Conservation (phyloP, 2,329 filamentous ascomycete genomes). For the Zymoseptoria tritici region DNA sequence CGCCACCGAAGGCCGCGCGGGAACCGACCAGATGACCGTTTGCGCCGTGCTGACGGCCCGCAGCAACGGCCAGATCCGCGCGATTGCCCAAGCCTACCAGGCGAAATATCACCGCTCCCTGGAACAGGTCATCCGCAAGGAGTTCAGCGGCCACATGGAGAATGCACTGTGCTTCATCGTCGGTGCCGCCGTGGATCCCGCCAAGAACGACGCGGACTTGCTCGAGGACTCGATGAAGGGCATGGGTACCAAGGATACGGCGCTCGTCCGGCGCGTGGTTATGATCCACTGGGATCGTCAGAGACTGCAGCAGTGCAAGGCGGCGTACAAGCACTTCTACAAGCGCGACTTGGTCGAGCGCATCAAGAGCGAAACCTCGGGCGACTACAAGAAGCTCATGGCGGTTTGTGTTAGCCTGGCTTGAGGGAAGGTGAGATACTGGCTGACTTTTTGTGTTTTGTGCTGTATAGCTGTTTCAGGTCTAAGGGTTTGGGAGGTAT, state of each 20-base stretch:
- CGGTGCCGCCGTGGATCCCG: conserved; percentile 68
- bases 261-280: conserved; percentile 71
- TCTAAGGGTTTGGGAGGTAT: neutral
- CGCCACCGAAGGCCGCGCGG: conserved; percentile 60
- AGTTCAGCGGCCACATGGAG: conserved; percentile 91
- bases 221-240: conserved; percentile 87
- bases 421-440: neutral
- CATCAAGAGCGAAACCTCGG: conserved; percentile 69
- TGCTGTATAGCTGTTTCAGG: conserved; percentile 1
- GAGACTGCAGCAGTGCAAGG: conserved; percentile 69
- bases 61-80: conserved; percentile 76
- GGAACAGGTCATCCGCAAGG: conserved; percentile 65
- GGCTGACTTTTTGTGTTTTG: conserved; percentile 7
- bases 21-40: conserved; percentile 65
- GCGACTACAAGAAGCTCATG: conserved; percentile 72
- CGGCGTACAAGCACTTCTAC: conserved; percentile 66
- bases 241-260: conserved; percentile 74
- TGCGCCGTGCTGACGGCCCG: conserved; percentile 69
- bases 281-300: conserved; percentile 74
- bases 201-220: conserved; percentile 71
- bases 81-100: conserved; percentile 69
- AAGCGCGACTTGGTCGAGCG: conserved; percentile 58
- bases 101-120: conserved; percentile 63
- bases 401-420: conserved; percentile 44
- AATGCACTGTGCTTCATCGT: conserved; percentile 74